Conservation (phyloP, 768 basidiomycete species). For the Boletus coccyginus region DNA sequence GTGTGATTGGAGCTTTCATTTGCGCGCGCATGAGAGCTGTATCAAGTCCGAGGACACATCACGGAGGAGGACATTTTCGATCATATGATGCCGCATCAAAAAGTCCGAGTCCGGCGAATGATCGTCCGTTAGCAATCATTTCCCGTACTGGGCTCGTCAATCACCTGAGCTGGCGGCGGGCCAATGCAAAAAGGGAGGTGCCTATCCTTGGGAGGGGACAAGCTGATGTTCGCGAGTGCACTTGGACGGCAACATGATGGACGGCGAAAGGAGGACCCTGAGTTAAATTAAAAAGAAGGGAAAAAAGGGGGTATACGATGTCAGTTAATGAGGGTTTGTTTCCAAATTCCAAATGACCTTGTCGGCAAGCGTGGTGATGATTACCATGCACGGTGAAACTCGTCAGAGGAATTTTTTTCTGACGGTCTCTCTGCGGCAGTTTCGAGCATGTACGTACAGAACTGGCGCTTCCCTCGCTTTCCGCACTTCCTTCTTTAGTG, state of each 20-base stretch:
- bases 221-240: not conserved
- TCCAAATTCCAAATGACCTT: not conserved
- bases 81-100: too few relatives aligned
- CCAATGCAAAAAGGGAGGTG: slow-evolving; percentile 7
- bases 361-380: slow-evolving; percentile 8
- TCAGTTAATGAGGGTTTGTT: not conserved
- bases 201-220: not conserved
- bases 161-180: slow-evolving; percentile 3
- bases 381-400: slow-evolving; percentile 12
- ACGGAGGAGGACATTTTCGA: too few relatives aligned
- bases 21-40: slow-evolving; percentile 5
- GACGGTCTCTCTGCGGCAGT: slow-evolving; percentile 11
- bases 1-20: slow-evolving; percentile 14
- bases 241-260: slow-evolving; percentile 2
- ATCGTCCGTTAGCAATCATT: slow-evolving; percentile 3
- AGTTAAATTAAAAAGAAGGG: slow-evolving; percentile 1
- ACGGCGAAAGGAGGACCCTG: not conserved
- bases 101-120: not conserved
- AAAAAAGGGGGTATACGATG: not conserved
- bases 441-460: slow-evolving; percentile 14
- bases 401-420: slow-evolving; percentile 15
- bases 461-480: not conserved
- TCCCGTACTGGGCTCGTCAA: not conserved
- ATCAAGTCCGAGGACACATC: slow-evolving; percentile 19
- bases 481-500: not conserved